A percentile compares a stretch with the other conserved stretches of the same genome.
These are phyloP conservation scores for Amanita inopinata DNA, from an alignment of 768 basidiomycete genomes.

Conservation along the genomic window DNA sequence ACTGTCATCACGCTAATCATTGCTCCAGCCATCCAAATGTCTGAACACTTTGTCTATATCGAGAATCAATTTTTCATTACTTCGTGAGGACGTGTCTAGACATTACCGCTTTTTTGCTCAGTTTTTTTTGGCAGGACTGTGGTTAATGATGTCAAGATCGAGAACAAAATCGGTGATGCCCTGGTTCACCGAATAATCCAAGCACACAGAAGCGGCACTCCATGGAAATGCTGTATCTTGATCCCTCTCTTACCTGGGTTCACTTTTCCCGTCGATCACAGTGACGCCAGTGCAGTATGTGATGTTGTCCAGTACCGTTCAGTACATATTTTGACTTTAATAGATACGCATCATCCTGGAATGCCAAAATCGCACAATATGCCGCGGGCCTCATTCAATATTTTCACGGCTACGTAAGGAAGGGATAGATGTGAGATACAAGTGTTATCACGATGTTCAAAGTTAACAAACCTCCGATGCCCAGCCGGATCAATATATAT, in stretches of 20 bases:
- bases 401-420: conserved; percentile 78
- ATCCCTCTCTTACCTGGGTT: conserved; percentile 93
- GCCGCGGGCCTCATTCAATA: conserved; percentile 85
- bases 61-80: conserved; percentile 93
- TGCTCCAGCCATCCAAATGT: conserved; percentile 71
- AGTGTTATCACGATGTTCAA: conserved; percentile 8
- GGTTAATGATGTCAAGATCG: conserved; percentile 76
- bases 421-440: conserved; percentile 68
- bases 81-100: conserved; percentile 41
- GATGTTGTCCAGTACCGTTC: not conserved
- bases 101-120: conserved; percentile 2
- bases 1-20: not conserved
- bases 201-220: conserved; percentile 69
- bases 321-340: not conserved
- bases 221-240: conserved; percentile 89
- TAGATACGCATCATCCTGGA: conserved; percentile 92
- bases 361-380: conserved; percentile 86
- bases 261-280: conserved; percentile 84
- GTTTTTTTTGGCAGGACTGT: conserved; percentile 43
- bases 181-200: conserved; percentile 84
- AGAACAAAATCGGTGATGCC: conserved; percentile 93
- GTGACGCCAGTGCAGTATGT: conserved; percentile 84
- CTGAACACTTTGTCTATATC: conserved; percentile 97
- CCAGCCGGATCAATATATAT: conserved; percentile 88
- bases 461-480: not conserved